A percentile compares a stretch with the other conserved stretches of the same genome.
These are phyloP conservation scores for Takakia lepidozioides DNA, from an alignment of 225 moss, liverwort and hornwort species.

Conservation along the genomic window DNA sequence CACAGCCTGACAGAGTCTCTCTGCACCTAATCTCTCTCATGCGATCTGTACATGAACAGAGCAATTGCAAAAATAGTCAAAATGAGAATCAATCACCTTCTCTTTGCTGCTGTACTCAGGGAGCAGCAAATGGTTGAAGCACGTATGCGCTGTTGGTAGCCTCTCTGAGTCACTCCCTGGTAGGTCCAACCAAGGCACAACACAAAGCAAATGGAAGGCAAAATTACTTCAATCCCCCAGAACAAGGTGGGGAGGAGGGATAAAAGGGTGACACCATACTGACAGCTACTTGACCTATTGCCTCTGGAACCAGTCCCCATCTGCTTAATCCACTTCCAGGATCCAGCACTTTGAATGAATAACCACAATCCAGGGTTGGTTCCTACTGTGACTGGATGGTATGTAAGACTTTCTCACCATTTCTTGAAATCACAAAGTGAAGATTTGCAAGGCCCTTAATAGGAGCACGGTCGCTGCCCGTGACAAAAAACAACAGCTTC, in stretches of 20 bases:
- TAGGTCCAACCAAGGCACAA: background rate
- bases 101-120: slow-evolving; percentile 27
- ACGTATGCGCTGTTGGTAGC: slow-evolving; percentile 39
- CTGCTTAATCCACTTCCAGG: too few species aligned
- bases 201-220: too few species aligned
- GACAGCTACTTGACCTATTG: too few species aligned
- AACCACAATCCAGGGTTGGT: too few species aligned
- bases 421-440: slow-evolving; percentile 37
- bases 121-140: slow-evolving; percentile 41
- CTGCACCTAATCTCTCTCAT: too few species aligned
- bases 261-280: too few species aligned
- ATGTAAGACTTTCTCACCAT: slow-evolving; percentile 18
- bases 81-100: slow-evolving; percentile 9
- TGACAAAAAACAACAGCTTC: slow-evolving; percentile 42
- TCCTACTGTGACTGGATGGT: too few species aligned
- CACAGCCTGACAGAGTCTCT: too few species aligned
- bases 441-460: slow-evolving; percentile 44
- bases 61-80: background rate
- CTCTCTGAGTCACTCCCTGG: slow-evolving; percentile 36
- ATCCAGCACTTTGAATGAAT: too few species aligned
- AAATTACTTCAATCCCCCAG: too few species aligned
- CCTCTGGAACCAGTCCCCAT: too few species aligned
- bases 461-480: slow-evolving; percentile 41
- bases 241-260: too few species aligned
- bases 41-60: slow-evolving; percentile 10